Percentiles rank a stretch among this genome's conserved stretches.
Conservation (phyloP, 345 rosid species). For the Salix koriyanagi region DNA sequence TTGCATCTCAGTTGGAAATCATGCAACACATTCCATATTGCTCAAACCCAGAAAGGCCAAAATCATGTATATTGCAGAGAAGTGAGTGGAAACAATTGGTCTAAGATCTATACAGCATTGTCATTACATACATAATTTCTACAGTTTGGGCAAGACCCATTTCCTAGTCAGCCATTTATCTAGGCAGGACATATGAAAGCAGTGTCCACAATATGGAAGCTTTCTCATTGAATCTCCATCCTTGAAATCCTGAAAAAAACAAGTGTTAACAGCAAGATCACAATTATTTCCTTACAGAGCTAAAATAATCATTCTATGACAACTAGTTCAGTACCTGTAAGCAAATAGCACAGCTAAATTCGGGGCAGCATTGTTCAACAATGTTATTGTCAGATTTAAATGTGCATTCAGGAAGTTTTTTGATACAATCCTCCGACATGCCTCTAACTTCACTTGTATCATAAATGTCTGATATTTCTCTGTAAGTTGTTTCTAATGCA, state of each 20-base stretch:
- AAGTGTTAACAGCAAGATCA: not conserved
- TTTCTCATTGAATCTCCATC: slow-evolving; percentile 54
- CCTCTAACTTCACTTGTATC: slow-evolving; percentile 49
- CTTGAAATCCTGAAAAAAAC: slow-evolving; percentile 46
- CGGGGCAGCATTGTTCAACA: slow-evolving; percentile 11
- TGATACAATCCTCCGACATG: slow-evolving; percentile 34
- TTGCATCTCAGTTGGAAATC: too few relatives aligned
- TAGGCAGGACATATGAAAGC: slow-evolving; percentile 61
- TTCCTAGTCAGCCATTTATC: slow-evolving; percentile 62
- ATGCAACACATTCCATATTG: too few relatives aligned
- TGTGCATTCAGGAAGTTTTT: slow-evolving; percentile 38
- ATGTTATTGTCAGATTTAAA: slow-evolving; percentile 15
- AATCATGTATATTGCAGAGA: too few relatives aligned
- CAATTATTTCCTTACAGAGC: not conserved
- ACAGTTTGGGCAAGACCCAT: slow-evolving; percentile 77
- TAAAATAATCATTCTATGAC: not conserved
- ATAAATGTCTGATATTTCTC: slow-evolving; percentile 56
- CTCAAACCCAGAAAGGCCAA: too few relatives aligned
- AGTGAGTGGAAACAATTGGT: not conserved
- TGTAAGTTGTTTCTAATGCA: slow-evolving; percentile 41
- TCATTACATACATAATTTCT: slow-evolving; percentile 35
- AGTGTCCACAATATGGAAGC: slow-evolving; percentile 59
- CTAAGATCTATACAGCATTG: not conserved
- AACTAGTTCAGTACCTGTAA: slow-evolving; percentile 43
- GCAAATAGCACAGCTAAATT: slow-evolving; percentile 56